Evolutionary conservation across 306 rosid genomes (phyloP).

Genomic region (Parietaria judaica): DNA sequence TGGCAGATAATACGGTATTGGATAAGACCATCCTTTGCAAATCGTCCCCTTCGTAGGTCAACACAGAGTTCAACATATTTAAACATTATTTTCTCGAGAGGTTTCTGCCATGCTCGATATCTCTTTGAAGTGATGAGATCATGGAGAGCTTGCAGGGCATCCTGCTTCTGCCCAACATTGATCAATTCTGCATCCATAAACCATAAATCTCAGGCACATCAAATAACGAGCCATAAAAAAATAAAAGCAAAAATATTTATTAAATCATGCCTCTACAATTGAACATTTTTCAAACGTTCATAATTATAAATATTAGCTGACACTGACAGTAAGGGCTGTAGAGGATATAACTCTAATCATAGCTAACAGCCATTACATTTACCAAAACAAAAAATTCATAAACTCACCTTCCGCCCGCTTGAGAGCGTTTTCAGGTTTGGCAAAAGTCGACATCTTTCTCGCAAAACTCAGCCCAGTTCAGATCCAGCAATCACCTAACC

Average conservation of each 20-base stretch:
- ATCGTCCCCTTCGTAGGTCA: slow-evolving; percentile 78
- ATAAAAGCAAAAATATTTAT: background rate
- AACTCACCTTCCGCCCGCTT: slow-evolving; percentile 54
- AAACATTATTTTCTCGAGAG: slow-evolving; percentile 84
- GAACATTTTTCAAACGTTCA: background rate
- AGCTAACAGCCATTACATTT: too few species aligned
- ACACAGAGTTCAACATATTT: slow-evolving; percentile 95
- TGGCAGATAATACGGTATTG: slow-evolving; percentile 95
- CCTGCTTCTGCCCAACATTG: slow-evolving; percentile 94
- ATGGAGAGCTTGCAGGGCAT: slow-evolving; percentile 85
- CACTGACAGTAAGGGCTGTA: too few species aligned
- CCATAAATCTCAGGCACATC: background rate
- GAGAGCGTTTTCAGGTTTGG: slow-evolving; percentile 56
- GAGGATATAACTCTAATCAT: too few species aligned
- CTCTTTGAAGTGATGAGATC: slow-evolving; percentile 86
- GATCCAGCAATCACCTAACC: slow-evolving; percentile 4
- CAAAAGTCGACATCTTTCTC: slow-evolving; percentile 33
- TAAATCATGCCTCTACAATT: background rate
- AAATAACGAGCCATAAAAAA: background rate
- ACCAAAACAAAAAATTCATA: background rate
- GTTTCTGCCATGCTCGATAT: slow-evolving; percentile 95
- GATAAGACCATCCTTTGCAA: slow-evolving; percentile 93
- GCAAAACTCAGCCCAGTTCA: slow-evolving; percentile 3
- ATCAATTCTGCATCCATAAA: slow-evolving; percentile 54
- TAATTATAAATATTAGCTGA: background rate